Evolutionary conservation across 1,139 yeast species (phyloP).

Genomic region (Geotrichum phurueaensis): DNA sequence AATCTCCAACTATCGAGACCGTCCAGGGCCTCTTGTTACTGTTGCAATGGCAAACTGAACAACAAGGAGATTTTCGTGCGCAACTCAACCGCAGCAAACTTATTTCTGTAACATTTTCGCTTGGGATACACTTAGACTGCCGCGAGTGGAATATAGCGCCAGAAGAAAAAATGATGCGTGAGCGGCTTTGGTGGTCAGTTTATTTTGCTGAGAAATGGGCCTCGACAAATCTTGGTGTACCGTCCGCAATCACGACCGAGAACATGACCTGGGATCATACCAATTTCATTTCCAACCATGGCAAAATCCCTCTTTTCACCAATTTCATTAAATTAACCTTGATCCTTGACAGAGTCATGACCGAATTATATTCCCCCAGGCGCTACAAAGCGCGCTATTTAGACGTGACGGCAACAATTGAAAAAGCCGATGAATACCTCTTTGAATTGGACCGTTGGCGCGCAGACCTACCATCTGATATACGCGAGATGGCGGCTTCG

Average conservation of each 20-base stretch:
- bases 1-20: slow-evolving; percentile 39
- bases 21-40: slow-evolving; percentile 39
- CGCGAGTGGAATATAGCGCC: slow-evolving; percentile 31
- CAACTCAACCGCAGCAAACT: slow-evolving; percentile 29
- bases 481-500: slow-evolving; percentile 26
- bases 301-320: background rate
- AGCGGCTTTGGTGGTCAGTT: slow-evolving; percentile 32
- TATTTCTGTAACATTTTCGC: slow-evolving; percentile 30
- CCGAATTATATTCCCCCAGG: slow-evolving; percentile 24
- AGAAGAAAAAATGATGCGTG: slow-evolving; percentile 28
- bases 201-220: slow-evolving; percentile 35
- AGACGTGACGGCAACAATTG: slow-evolving; percentile 20
- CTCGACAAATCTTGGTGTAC: slow-evolving; percentile 32
- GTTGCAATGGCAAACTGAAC: slow-evolving; percentile 32
- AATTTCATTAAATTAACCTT: slow-evolving; percentile 28
- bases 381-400: slow-evolving; percentile 21
- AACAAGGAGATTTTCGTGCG: slow-evolving; percentile 30
- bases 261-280: slow-evolving; percentile 1
- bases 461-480: slow-evolving; percentile 26
- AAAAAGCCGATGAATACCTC: slow-evolving; percentile 23
- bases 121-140: slow-evolving; percentile 35
- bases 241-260: slow-evolving; percentile 25
- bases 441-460: slow-evolving; percentile 29
- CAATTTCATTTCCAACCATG: slow-evolving; percentile 23
- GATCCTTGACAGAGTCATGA: slow-evolving; percentile 28